A percentile compares a stretch with the other conserved stretches of the same genome.
phyloP scores from a whole-genome alignment of 352 stramenopile species.

The Paralagenidium karlingii region DNA sequence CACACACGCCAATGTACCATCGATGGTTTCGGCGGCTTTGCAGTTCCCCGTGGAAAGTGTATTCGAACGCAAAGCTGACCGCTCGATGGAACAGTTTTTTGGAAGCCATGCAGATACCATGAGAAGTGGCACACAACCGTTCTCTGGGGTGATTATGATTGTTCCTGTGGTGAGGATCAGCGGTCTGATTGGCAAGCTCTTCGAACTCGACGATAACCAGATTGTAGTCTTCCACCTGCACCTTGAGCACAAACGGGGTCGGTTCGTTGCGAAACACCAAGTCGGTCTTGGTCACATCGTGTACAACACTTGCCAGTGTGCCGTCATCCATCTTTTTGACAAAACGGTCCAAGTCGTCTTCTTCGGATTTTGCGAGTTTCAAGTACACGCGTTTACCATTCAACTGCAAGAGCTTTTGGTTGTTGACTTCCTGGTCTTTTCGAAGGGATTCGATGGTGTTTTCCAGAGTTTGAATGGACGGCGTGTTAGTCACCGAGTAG shows the following conservation, averaged over 20 bases:
- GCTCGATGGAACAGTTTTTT: slow-evolving; percentile 37
- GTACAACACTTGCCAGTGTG: slow-evolving; percentile 32
- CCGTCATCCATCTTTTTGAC: slow-evolving; percentile 43
- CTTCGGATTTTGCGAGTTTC: slow-evolving; percentile 8
- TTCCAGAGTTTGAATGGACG: too few species aligned
- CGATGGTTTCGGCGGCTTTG: slow-evolving; percentile 46
- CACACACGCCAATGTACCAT: slow-evolving; percentile 60
- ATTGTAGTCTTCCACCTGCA: slow-evolving; percentile 34
- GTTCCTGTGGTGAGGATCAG: too few species aligned
- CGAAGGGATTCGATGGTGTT: too few species aligned
- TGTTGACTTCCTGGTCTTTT: slow-evolving; percentile 13
- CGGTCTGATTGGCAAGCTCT: slow-evolving; percentile 24
- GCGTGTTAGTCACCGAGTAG: too few species aligned
- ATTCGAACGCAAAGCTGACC: slow-evolving; percentile 51
- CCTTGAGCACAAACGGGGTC: slow-evolving; percentile 25
- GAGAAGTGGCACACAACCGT: slow-evolving; percentile 41
- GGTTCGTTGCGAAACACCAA: slow-evolving; percentile 44
- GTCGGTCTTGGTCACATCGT: slow-evolving; percentile 46
- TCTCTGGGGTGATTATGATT: too few species aligned
- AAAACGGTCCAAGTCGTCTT: too few species aligned
- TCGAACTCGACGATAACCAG: slow-evolving; percentile 33
- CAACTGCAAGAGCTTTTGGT: slow-evolving; percentile 16
- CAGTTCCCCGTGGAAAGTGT: slow-evolving; percentile 52
- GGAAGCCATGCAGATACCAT: slow-evolving; percentile 29
- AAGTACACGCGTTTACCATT: slow-evolving; percentile 45